Evolutionary conservation across 192 early-diverging fungal species (phyloP), one percentile per base, ranked within the genome.

Genomic region (Linnemannia exigua): DNA sequence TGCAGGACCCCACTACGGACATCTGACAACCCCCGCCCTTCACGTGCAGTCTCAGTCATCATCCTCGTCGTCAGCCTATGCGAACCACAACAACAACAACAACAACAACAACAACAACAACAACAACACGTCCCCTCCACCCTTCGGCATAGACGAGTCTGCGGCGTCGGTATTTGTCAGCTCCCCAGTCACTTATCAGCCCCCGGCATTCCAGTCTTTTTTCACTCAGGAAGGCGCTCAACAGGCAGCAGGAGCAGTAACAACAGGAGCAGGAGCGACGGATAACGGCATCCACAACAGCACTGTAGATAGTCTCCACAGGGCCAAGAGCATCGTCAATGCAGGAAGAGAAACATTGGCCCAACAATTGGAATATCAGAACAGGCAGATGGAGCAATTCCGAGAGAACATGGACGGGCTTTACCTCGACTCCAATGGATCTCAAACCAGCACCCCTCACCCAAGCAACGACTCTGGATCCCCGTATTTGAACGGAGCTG

Each of bases 161-260:
- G 28, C 28, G 58, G 58, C 58, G 58, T 63, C 58, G 41, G 50
- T 28, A 25, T 75, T 79, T 75, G 82, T 84, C 28, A 79, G 72
- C 37, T 84, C 82, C 5, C 82, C 82, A 17, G 48, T 70, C 44
- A 79, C 72, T 17, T 71, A 67, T 47, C 82, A 84, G 47, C 63
- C 76, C 0, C 77, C 77, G 16, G 25, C 47, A 19, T 22, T 67
- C 36, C 69, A 67, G 46, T 22, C n/a, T 2, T 70, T 44, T 44
- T 37, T 19, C 72, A 74, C 22, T 33, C 51, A 54, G 36, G 58
- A 63, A 12, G 58, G 28, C 22, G 28, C 72, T 3, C 37, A 63
- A 15, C 78, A 66, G 22, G 12, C 78, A 69, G 68, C 70, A 72
- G 19, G 37, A 72, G 35, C 70, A 79, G 44, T 58, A 72, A 28